These are phyloP conservation scores for Lecanicillium sp. DNA, from an alignment of 2,329 filamentous ascomycete genomes.

Conservation along the genomic window DNA sequence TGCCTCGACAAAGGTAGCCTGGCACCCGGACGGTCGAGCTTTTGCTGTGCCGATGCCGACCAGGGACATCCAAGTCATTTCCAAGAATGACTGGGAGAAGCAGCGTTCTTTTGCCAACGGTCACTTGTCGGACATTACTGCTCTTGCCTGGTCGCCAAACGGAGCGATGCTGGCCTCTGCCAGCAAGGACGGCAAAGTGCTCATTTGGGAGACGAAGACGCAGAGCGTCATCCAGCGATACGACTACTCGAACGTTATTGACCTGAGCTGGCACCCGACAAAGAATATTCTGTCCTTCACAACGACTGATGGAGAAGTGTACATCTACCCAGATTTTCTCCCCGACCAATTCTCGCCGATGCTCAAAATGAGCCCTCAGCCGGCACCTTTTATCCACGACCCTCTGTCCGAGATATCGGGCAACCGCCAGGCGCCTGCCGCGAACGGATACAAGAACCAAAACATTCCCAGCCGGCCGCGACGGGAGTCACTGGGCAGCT, in stretches of 20 bases:
- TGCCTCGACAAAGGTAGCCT: constrained; percentile 64
- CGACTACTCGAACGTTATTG: constrained; percentile 77
- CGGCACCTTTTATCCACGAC: constrained; percentile 81
- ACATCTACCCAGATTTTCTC: constrained; percentile 71
- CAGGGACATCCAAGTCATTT: constrained; percentile 77
- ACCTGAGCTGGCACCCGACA: constrained; percentile 83
- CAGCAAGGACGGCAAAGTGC: constrained; percentile 58
- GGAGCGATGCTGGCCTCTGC: constrained; percentile 75
- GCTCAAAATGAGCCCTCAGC: constrained; percentile 54
- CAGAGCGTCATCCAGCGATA: constrained; percentile 73
- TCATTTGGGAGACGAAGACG: constrained; percentile 85
- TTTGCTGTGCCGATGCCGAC: constrained; percentile 81
- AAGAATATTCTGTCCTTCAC: constrained; percentile 89
- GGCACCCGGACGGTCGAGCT: constrained; percentile 91
- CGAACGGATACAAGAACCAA: constrained; percentile 48
- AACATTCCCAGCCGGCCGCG: constrained; percentile 42
- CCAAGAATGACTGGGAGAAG: constrained; percentile 82
- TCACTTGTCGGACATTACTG: constrained; percentile 78
- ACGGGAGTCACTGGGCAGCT: constrained; percentile 61
- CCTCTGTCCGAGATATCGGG: constrained; percentile 62
- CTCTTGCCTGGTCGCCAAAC: constrained; percentile 89
- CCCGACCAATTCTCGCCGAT: constrained; percentile 48
- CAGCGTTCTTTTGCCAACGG: constrained; percentile 72
- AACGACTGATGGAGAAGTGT: constrained; percentile 86
- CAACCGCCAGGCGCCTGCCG: constrained; percentile 49